Evolutionary conservation across 75 land plant genomes (phyloP).

Genomic region (Adiantum capillusveneris): DNA sequence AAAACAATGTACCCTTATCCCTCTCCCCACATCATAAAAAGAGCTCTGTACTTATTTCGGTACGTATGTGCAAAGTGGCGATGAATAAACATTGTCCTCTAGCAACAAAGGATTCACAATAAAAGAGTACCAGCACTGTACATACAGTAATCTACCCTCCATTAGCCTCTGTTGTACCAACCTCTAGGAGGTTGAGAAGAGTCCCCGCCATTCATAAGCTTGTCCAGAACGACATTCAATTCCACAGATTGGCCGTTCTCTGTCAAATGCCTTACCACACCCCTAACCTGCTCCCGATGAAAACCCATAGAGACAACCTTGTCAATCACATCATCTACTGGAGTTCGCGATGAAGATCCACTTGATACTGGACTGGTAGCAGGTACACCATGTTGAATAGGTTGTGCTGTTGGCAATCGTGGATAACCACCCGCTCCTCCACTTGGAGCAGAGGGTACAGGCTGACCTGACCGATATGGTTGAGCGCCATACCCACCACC

Average conservation of each 20-base stretch:
- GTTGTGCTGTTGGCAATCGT: conserved; percentile 77
- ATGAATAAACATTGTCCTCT: too few species aligned
- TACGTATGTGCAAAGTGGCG: too few species aligned
- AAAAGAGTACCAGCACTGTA: too few species aligned
- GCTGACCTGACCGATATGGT: conserved; percentile 29
- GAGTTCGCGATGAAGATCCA: conserved; percentile 40
- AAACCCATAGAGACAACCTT: conserved; percentile 91
- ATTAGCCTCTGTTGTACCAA: conserved; percentile 18
- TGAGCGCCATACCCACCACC: conserved; percentile 34
- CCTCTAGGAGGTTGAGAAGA: conserved; percentile 25
- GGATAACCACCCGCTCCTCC: conserved; percentile 56
- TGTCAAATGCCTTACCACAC: conserved; percentile 71
- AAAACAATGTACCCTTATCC: too few species aligned
- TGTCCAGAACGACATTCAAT: conserved; percentile 85
- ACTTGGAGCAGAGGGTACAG: conserved; percentile 35
- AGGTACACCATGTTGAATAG: conserved; percentile 71
- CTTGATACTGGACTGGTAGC: conserved; percentile 35
- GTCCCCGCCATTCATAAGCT: conserved; percentile 71
- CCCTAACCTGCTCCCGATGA: conserved; percentile 82
- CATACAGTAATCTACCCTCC: too few species aligned
- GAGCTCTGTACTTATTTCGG: too few species aligned
- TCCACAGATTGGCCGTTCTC: conserved; percentile 96
- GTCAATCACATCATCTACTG: conserved; percentile 88
- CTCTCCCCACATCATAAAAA: too few species aligned
- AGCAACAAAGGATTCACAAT: too few species aligned